Conservation (phyloP, 805 yeast species). For the Blastobotrys chiropterorum region DNA sequence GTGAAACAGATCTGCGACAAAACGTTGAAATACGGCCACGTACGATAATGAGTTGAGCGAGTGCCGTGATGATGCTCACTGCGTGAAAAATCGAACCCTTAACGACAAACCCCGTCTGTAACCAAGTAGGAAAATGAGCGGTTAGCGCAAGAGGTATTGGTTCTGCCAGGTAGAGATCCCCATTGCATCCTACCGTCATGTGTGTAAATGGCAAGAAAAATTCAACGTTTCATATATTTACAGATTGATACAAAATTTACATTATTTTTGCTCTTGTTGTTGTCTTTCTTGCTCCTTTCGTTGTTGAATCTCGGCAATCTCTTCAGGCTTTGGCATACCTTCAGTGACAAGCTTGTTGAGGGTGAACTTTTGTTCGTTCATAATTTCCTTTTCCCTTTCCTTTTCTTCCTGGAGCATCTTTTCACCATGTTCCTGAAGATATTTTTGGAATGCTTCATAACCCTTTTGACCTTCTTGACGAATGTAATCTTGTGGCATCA, state of each 20-base stretch:
- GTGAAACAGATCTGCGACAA: no score
- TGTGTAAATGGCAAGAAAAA: no score
- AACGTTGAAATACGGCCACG: no score
- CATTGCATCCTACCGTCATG: no score
- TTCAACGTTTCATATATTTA: background rate
- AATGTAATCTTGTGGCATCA: slow-evolving; percentile 80
- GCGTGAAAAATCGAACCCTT: no score
- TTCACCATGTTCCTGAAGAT: slow-evolving; percentile 74
- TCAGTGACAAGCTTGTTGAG: slow-evolving; percentile 80
- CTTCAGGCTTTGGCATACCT: slow-evolving; percentile 37
- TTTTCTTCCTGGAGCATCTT: slow-evolving; percentile 45
- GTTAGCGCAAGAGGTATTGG: no score
- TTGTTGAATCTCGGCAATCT: slow-evolving; percentile 24
- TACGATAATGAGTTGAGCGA: no score
- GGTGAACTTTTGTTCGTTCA: slow-evolving; percentile 78
- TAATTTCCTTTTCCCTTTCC: slow-evolving; percentile 55
- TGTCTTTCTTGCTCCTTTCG: slow-evolving; percentile 11
- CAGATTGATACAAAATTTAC: background rate
- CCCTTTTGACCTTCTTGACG: slow-evolving; percentile 91
- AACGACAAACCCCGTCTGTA: no score
- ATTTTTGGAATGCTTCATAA: slow-evolving; percentile 73
- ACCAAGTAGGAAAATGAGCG: no score
- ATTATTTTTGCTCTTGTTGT: background rate
- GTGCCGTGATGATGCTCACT: no score
- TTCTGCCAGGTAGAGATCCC: no score